Conservation (phyloP, 768 basidiomycete species). For the Psilocybe sp. region DNA sequence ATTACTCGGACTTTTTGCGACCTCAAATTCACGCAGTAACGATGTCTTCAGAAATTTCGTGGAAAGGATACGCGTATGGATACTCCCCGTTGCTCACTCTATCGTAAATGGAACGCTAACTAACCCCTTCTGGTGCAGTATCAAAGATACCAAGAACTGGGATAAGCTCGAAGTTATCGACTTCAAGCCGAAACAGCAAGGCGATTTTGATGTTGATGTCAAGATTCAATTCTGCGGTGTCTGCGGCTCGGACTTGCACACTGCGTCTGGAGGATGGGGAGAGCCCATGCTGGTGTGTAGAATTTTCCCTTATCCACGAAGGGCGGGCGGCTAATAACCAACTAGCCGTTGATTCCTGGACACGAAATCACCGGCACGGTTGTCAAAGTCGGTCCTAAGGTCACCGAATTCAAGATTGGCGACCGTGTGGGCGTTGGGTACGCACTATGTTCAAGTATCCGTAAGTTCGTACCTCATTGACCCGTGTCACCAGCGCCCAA, state of each 20-base stretch:
- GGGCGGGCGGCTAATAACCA: not conserved
- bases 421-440: conserved; percentile 46
- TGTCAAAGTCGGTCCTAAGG: conserved; percentile 50
- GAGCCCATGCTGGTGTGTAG: conserved; percentile 23
- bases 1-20: too few relatives aligned
- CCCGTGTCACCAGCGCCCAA: conserved; percentile 29
- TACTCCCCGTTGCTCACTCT: not conserved
- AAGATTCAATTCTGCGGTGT: conserved; percentile 49
- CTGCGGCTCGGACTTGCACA: conserved; percentile 54
- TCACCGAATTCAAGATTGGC: conserved; percentile 54
- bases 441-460: too few relatives aligned
- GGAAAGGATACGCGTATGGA: conserved; percentile 15
- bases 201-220: conserved; percentile 55
- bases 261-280: conserved; percentile 36
- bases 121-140: conserved; percentile 12
- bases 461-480: too few relatives aligned
- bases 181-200: conserved; percentile 52
- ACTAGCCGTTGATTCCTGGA: conserved; percentile 36
- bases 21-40: too few relatives aligned
- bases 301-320: not conserved
- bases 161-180: conserved; percentile 39
- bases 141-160: conserved; percentile 34
- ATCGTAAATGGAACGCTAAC: not conserved
- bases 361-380: conserved; percentile 60
- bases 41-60: not conserved